Conservation (phyloP, 2,329 filamentous ascomycete genomes). For the Phialemoniopsis sp. region DNA sequence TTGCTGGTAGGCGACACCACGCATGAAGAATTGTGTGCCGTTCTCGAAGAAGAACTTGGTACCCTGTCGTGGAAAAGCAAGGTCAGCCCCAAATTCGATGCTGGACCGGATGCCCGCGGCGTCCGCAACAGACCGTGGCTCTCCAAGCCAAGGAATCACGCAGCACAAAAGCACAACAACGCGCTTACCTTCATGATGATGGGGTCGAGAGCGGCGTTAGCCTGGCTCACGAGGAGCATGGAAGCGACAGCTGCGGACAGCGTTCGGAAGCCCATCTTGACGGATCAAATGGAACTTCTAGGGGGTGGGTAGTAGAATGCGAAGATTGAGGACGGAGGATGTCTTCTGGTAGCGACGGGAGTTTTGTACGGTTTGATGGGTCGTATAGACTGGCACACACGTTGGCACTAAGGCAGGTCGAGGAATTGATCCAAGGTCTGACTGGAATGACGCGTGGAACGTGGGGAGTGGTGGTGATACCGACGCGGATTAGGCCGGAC, state of each 20-base stretch:
- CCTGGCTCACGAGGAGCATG: slow-evolving; percentile 28
- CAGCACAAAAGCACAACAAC: not conserved
- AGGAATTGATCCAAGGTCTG: too few relatives aligned
- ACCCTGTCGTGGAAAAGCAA: slow-evolving; percentile 13
- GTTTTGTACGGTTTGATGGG: too few relatives aligned
- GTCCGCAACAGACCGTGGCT: too few relatives aligned
- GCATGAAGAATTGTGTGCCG: slow-evolving; percentile 69
- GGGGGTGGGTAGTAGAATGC: not conserved
- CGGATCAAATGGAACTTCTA: not conserved
- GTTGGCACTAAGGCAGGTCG: too few relatives aligned
- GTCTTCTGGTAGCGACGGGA: not conserved
- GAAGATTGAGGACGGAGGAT: not conserved
- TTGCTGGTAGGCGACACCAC: slow-evolving; percentile 93
- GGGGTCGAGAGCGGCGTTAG: slow-evolving; percentile 44
- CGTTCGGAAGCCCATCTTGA: slow-evolving; percentile 16
- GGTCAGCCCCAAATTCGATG: not conserved
- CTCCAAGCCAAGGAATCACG: too few relatives aligned
- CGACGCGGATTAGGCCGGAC: too few relatives aligned
- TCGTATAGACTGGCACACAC: too few relatives aligned
- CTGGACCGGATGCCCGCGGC: too few relatives aligned
- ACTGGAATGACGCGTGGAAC: too few relatives aligned
- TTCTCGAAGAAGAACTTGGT: slow-evolving; percentile 76
- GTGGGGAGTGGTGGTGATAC: too few relatives aligned
- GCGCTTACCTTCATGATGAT: slow-evolving; percentile 63
- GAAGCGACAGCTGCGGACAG: slow-evolving; percentile 26